These are phyloP conservation scores for Zasmidium citrigriseum DNA, from an alignment of 2,329 filamentous ascomycete genomes.

Conservation along the genomic window DNA sequence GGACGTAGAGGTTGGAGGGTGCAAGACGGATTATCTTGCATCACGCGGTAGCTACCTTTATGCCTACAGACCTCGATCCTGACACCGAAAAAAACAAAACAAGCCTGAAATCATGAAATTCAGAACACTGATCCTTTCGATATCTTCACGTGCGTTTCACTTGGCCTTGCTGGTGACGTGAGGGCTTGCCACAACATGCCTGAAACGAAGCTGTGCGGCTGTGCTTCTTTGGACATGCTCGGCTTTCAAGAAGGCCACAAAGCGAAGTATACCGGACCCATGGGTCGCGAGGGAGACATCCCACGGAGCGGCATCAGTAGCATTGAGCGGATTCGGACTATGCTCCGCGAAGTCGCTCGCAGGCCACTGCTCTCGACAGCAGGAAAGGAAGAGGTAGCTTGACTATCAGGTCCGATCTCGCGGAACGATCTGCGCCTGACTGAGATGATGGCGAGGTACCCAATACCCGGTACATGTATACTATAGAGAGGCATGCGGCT, in stretches of 20 bases:
- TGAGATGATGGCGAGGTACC: background rate
- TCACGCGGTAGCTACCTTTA: slow-evolving; percentile 12
- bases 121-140: background rate
- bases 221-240: background rate
- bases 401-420: too few species aligned
- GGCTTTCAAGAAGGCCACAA: background rate
- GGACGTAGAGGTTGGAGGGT: slow-evolving; percentile 27
- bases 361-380: too few species aligned
- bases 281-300: background rate
- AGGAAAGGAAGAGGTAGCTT: too few species aligned
- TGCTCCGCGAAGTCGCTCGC: too few species aligned
- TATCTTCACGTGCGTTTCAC: background rate
- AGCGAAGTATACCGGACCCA: background rate
- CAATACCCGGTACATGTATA: background rate
- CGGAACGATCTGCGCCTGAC: background rate
- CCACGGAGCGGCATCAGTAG: too few species aligned
- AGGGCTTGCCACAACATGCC: background rate
- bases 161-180: background rate
- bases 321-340: background rate
- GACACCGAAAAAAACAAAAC: slow-evolving; percentile 19
- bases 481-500: background rate
- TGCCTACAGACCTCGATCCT: slow-evolving; percentile 21
- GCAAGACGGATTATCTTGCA: slow-evolving; percentile 23
- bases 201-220: background rate
- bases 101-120: slow-evolving; percentile 5